phyloP scores from a whole-genome alignment of 805 yeast genomes.

The Barnettozyma sp. region DNA sequence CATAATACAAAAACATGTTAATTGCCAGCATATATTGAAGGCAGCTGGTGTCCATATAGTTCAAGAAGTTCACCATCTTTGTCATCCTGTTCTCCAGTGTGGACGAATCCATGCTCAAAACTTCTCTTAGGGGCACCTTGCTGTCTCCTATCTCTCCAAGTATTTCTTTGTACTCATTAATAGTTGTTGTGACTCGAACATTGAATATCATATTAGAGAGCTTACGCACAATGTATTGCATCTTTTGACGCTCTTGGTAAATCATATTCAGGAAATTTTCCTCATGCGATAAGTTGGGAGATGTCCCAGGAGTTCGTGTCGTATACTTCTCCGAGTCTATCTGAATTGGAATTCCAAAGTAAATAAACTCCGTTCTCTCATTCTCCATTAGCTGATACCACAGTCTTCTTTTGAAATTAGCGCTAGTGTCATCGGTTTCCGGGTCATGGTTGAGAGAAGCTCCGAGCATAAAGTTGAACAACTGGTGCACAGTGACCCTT shows the following conservation, averaged over 20 bases:
- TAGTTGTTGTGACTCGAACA: slow-evolving; percentile 1
- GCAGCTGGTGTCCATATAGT: slow-evolving; percentile 4
- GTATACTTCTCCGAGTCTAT: slow-evolving; percentile 4
- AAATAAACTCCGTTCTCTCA: slow-evolving; percentile 6
- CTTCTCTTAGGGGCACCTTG: background rate
- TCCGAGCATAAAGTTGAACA: background rate
- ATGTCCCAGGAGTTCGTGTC: background rate
- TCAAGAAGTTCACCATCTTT: slow-evolving; percentile 2
- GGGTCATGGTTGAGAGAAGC: slow-evolving; percentile 1
- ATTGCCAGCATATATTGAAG: slow-evolving; percentile 4
- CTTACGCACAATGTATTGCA: background rate
- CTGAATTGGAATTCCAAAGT: slow-evolving; percentile 1
- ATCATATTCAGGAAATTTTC: slow-evolving; percentile 2
- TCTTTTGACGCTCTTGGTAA: slow-evolving; percentile 3
- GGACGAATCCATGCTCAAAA: slow-evolving; percentile 2
- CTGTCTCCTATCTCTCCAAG: background rate
- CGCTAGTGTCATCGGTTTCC: background rate
- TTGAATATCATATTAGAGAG: slow-evolving; percentile 5
- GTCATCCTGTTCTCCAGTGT: slow-evolving; percentile 3
- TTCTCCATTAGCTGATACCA: slow-evolving; percentile 6
- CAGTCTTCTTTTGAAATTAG: slow-evolving; percentile 4
- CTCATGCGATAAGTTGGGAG: background rate
- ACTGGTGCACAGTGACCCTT: background rate
- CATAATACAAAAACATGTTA: slow-evolving; percentile 5
- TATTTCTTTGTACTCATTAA: background rate